Evolutionary conservation across 176 grass and related monocot genomes (phyloP), one percentile per base, ranked within the genome.

Genomic region (Cymbopogon citratus): DNA sequence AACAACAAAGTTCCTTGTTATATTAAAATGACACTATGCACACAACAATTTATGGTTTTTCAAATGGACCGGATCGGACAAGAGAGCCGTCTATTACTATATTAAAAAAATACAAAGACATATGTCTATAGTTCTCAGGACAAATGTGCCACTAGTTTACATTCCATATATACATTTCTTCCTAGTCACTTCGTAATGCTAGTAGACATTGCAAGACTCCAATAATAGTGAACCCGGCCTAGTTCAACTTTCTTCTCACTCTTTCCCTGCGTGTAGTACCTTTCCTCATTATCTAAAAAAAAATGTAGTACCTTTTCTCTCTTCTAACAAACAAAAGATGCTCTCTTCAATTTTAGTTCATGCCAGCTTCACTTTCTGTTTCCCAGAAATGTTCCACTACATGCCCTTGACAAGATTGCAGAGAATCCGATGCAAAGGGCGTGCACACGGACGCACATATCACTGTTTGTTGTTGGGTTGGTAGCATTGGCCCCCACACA

Each of bases 341-440:
- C 44, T 48, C 69, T 63, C 12, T 11, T 36, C 75, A 78, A 1
- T 78, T 36, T 45, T 35, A 62, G 67, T 34, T 43, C 24, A 25
- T 66, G 76, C 18, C 77, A 56, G 34, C 34, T 19, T 19, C 45
- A 5, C 77, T 66, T 66, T 66, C 41, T 66, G 34, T 80, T 66
- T 34, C 40, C 44, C 69, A 41, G 40, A 74, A 41, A 80, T 26
- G 18, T 43, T 61, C 59, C 35, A 46, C 25, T 46, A 29, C 75
- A 63, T 64, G 54, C 10, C 75, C 18, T 74, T 80, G 86, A 80
- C 86, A 88, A 75, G 87, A 88, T 52, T 68, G 60, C 26, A 74
- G 81, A 48, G 87, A 85, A 89, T 89, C 87, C 82, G 70, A 89
- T 85, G 87, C 81, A 63, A 29, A 75, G 68, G 26, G 77, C 69